Conservation (phyloP, 1,139 yeast species). For the Petasospora rhodanensis region DNA sequence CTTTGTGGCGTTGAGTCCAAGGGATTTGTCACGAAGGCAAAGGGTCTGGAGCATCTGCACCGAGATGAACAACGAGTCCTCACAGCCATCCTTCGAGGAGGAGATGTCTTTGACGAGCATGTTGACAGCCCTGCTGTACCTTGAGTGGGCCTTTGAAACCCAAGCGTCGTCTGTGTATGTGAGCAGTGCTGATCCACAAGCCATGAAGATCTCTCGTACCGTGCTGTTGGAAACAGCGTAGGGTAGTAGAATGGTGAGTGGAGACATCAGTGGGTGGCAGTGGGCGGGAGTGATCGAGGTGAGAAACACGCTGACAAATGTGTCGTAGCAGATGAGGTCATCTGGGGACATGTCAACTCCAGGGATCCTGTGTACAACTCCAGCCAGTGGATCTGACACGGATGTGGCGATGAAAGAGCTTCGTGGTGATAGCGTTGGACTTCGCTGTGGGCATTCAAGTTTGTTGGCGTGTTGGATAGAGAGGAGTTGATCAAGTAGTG, state of each 20-base stretch:
- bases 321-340: constrained; percentile 24
- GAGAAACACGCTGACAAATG: constrained; percentile 25
- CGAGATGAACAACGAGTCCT: constrained; percentile 28
- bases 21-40: constrained; percentile 29
- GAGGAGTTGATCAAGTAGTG: constrained; percentile 18
- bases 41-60: constrained; percentile 27
- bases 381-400: constrained; percentile 1
- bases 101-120: constrained; percentile 18
- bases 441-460: constrained; percentile 4
- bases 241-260: constrained; percentile 22
- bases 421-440: no score
- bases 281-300: constrained; percentile 29
- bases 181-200: constrained; percentile 30
- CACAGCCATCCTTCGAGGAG: constrained; percentile 18
- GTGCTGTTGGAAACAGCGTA: constrained; percentile 21
- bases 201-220: constrained; percentile 27
- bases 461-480: constrained; percentile 14
- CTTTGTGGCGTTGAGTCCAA: constrained; percentile 25
- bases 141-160: constrained; percentile 21
- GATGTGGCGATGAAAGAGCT: constrained; percentile 2
- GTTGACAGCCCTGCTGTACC: constrained; percentile 25
- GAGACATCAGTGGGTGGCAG: constrained; percentile 23
- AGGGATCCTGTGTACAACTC: constrained; percentile 16
- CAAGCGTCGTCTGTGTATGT: constrained; percentile 21
- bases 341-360: constrained; percentile 16